These are phyloP conservation scores for Nothophoma quercina DNA, from an alignment of 2,329 filamentous ascomycete genomes.

Conservation along the genomic window DNA sequence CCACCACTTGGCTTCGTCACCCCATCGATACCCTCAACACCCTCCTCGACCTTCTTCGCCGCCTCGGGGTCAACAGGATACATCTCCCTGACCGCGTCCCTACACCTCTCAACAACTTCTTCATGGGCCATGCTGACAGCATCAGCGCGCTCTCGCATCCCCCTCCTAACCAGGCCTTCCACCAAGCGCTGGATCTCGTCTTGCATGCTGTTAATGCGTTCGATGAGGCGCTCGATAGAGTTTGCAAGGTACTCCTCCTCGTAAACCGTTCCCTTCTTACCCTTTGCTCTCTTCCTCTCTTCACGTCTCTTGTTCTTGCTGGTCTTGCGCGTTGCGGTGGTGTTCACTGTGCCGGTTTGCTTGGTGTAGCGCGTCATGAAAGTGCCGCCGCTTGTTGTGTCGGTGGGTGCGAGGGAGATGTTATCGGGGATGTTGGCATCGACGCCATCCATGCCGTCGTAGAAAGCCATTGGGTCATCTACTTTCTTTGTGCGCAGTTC, in stretches of 20 bases:
- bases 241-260: slow-evolving; percentile 97
- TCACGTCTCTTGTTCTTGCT: slow-evolving; percentile 88
- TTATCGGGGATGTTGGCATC: slow-evolving; percentile 83
- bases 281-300: slow-evolving; percentile 91
- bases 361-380: slow-evolving; percentile 94
- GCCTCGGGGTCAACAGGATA: slow-evolving; percentile 24
- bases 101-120: slow-evolving; percentile 77
- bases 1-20: slow-evolving; percentile 49
- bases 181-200: slow-evolving; percentile 78
- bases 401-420: slow-evolving; percentile 86
- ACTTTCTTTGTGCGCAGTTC: slow-evolving; percentile 83
- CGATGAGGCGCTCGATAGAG: slow-evolving; percentile 81
- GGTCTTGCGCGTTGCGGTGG: slow-evolving; percentile 77
- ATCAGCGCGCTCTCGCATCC: slow-evolving; percentile 86
- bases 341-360: slow-evolving; percentile 75
- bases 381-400: slow-evolving; percentile 78
- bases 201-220: slow-evolving; percentile 76
- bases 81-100: slow-evolving; percentile 68
- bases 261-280: slow-evolving; percentile 96
- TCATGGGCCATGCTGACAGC: slow-evolving; percentile 77
- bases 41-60: slow-evolving; percentile 8
- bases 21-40: slow-evolving; percentile 31
- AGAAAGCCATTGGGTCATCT: slow-evolving; percentile 87
- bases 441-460: slow-evolving; percentile 67
- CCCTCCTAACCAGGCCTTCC: slow-evolving; percentile 76